These are phyloP conservation scores for Aspergillus sp. DNA, from an alignment of 2,329 filamentous ascomycete species.

Conservation along the genomic window DNA sequence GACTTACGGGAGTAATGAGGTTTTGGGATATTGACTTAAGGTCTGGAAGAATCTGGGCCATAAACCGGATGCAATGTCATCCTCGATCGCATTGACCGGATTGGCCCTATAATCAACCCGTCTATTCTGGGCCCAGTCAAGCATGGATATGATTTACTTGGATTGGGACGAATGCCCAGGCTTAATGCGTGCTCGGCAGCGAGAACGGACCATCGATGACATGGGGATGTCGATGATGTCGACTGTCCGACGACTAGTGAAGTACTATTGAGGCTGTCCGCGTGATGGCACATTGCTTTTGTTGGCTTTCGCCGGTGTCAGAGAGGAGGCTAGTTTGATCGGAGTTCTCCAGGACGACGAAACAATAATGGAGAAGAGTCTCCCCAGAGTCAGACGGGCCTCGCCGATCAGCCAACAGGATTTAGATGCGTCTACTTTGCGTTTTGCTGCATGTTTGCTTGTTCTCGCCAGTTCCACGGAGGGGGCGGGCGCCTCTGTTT, in stretches of 20 bases:
- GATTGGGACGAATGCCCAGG: not conserved
- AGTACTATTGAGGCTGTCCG: conserved; percentile 8
- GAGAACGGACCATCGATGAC: conserved; percentile 13
- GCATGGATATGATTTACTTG: not conserved
- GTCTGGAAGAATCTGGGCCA: not conserved
- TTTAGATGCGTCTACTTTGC: not conserved
- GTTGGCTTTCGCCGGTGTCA: conserved; percentile 9
- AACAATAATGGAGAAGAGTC: not conserved
- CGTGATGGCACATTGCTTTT: conserved; percentile 17
- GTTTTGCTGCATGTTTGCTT: conserved; percentile 10
- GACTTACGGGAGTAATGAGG: not conserved
- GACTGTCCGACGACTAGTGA: not conserved
- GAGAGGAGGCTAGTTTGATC: conserved; percentile 11
- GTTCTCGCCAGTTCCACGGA: not conserved
- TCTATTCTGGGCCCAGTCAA: not conserved
- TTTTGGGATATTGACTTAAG: not conserved
- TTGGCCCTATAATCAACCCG: not conserved
- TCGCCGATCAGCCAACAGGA: conserved; percentile 13
- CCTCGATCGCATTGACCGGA: not conserved
- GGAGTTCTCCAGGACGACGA: conserved; percentile 6
- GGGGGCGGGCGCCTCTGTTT: not conserved
- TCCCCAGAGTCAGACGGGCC: conserved; percentile 7
- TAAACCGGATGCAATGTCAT: not conserved
- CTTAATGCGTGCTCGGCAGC: not conserved
- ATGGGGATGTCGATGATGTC: not conserved